Conservation (phyloP, 2,329 filamentous ascomycete species). For the Ceratocystis papillata region DNA sequence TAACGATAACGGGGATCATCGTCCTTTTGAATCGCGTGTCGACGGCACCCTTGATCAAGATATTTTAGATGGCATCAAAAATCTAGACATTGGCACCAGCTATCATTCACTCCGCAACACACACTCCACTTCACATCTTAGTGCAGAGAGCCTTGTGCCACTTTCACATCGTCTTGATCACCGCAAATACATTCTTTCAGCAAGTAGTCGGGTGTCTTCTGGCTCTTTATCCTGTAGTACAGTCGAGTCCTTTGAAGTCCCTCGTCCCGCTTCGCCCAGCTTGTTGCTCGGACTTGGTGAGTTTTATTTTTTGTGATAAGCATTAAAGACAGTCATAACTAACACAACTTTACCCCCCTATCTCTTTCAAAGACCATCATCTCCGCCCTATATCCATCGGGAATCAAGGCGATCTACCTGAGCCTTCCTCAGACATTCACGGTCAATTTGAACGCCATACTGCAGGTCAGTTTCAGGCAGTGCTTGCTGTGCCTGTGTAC, state of each 20-base stretch:
- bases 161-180: slow-evolving; percentile 14
- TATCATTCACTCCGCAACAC: slow-evolving; percentile 7
- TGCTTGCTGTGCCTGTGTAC: slow-evolving; percentile 22
- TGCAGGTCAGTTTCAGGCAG: slow-evolving; percentile 24
- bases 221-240: slow-evolving; percentile 13
- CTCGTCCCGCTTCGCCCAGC: slow-evolving; percentile 21
- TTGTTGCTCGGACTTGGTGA: slow-evolving; percentile 21
- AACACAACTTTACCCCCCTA: neutral
- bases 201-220: slow-evolving; percentile 13
- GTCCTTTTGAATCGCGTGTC: slow-evolving; percentile 12
- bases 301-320: neutral
- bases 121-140: slow-evolving; percentile 5
- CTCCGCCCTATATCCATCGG: slow-evolving; percentile 14
- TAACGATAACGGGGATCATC: slow-evolving; percentile 12
- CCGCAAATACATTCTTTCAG: slow-evolving; percentile 14
- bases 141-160: slow-evolving; percentile 1
- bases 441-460: slow-evolving; percentile 17
- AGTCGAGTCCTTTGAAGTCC: slow-evolving; percentile 8
- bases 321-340: neutral
- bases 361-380: slow-evolving; percentile 13
- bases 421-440: slow-evolving; percentile 12
- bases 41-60: slow-evolving; percentile 21
- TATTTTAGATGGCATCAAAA: slow-evolving; percentile 22
- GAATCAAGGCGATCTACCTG: slow-evolving; percentile 13
- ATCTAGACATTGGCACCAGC: slow-evolving; percentile 20